Conservation (phyloP, 2,329 filamentous ascomycete species). For the Lachnellula arida region DNA sequence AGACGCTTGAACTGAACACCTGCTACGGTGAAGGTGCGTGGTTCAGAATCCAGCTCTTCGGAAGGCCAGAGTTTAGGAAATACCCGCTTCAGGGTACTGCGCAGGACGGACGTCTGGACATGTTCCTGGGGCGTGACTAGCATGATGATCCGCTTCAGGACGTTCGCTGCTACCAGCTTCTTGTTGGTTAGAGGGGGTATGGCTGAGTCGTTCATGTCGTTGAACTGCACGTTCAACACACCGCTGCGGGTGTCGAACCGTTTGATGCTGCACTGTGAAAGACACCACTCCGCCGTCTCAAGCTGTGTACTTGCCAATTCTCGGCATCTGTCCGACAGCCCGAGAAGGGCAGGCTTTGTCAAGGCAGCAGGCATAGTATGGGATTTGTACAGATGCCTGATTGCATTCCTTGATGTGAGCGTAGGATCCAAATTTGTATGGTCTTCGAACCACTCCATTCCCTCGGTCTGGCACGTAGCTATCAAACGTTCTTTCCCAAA, state of each 20-base stretch:
- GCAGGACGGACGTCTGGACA: constrained; percentile 40
- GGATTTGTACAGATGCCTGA: constrained; percentile 60
- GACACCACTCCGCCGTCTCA: constrained; percentile 48
- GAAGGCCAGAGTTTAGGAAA: constrained; percentile 33
- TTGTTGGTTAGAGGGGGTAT: neutral
- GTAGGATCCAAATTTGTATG: constrained; percentile 73
- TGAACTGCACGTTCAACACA: constrained; percentile 25
- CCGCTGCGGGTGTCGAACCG: constrained; percentile 31
- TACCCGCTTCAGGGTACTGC: constrained; percentile 35
- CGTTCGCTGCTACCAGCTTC: constrained; percentile 35
- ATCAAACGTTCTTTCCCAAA: constrained; percentile 72
- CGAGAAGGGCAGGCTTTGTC: constrained; percentile 58
- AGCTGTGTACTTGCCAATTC: constrained; percentile 41
- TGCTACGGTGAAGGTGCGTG: constrained; percentile 17
- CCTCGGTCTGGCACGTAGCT: constrained; percentile 65
- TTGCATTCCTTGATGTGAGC: constrained; percentile 74
- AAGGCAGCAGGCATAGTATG: constrained; percentile 65
- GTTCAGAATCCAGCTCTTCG: neutral
- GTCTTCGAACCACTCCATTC: constrained; percentile 77
- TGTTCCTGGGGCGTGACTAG: constrained; percentile 44
- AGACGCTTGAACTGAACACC: constrained; percentile 21
- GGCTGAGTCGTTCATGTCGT: constrained; percentile 6
- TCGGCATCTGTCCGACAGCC: constrained; percentile 51
- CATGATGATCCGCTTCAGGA: constrained; percentile 44
- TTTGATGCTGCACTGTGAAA: constrained; percentile 42